A percentile compares a stretch with the other conserved stretches of the same genome.
phyloP scores from a whole-genome alignment of 2,329 filamentous ascomycete species.

The Helicocarpus griseus region DNA sequence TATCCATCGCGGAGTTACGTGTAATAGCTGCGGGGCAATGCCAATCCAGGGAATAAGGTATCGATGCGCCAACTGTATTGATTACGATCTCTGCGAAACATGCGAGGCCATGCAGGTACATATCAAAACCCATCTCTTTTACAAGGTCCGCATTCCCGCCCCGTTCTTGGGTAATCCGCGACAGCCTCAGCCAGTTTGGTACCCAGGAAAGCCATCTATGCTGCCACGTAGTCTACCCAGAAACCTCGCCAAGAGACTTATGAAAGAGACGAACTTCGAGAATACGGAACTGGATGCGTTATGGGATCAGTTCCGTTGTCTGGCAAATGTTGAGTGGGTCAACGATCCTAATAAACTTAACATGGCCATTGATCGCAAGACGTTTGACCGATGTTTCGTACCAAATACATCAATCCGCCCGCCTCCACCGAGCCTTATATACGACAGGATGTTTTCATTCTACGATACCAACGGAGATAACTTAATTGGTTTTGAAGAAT shows the following conservation, averaged over 20 bases:
- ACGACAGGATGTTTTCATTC: slow-evolving; percentile 93
- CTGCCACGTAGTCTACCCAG: slow-evolving; percentile 59
- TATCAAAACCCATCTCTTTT: slow-evolving; percentile 87
- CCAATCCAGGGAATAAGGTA: slow-evolving; percentile 90
- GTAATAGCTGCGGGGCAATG: slow-evolving; percentile 76
- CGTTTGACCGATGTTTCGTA: slow-evolving; percentile 83
- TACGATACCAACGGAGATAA: slow-evolving; percentile 88
- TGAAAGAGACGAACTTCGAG: slow-evolving; percentile 67
- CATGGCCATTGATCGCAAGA: slow-evolving; percentile 82
- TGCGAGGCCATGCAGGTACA: slow-evolving; percentile 69
- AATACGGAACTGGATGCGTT: slow-evolving; percentile 81
- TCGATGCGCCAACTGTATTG: slow-evolving; percentile 88
- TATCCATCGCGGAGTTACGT: slow-evolving; percentile 84
- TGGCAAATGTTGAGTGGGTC: slow-evolving; percentile 76
- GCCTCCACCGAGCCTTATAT: slow-evolving; percentile 76
- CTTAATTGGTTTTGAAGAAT: slow-evolving; percentile 86
- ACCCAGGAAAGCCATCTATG: slow-evolving; percentile 73
- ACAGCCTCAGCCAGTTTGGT: slow-evolving; percentile 74
- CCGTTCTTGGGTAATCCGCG: slow-evolving; percentile 69
- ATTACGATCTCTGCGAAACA: slow-evolving; percentile 90
- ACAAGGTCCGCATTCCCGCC: slow-evolving; percentile 85
- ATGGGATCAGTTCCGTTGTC: slow-evolving; percentile 94
- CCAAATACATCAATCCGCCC: slow-evolving; percentile 72
- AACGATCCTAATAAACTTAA: slow-evolving; percentile 68
- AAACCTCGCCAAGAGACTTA: slow-evolving; percentile 57